Base-by-base conservation (phyloP, 225 moss, liverwort and hornwort species). In the Lunularia cruciata region DNA sequence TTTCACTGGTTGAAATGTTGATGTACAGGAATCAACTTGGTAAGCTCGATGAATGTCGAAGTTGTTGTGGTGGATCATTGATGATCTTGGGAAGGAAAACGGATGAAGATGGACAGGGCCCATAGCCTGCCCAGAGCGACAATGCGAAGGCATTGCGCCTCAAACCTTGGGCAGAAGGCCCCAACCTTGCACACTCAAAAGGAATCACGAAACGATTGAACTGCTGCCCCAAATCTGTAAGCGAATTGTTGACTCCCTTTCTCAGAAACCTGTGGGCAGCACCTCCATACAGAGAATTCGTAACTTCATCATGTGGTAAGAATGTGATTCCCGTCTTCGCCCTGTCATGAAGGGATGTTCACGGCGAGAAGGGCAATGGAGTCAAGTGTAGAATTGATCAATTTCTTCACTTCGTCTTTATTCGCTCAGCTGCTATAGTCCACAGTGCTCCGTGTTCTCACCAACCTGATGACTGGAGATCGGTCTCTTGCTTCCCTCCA, bases 21-120 rank as follows among this genome's bases (percentile, higher is more conserved):
- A 82, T 16, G 77, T 74, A 35, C 82, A 83, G 51, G 82, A 83
- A 66, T 83, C 82, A 23, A 78, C 69, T 62, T 83, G 82, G 60
- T 78, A 75, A 35, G 78, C 37, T 55, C 82, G 78, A 59, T 78
- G 82, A 39, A 65, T 30, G 43, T 83, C 82, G 42, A 75, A 78
- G 54, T 51, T 54, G 46, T 67, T 81, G 27, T 77, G 77, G 42
- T 77, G 74, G 38, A 81, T 65, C 52, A 63, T 39, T 35, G 82
- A 58, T 52, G 71, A 70, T 52, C 74, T 83, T 32, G 68, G 28
- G 58, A 68, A 72, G 32, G 78, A 60, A 59, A 78, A 73, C 8
- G 82, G 68, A 33, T 83, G 78, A 49, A 78, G 68, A 47, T 72
- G 75, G 14, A 83, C 57, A 52, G 75, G 75, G 11, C 82, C 82